Evolutionary conservation across 768 basidiomycete genomes (phyloP).

Genomic region (Lentinus brumalis): DNA sequence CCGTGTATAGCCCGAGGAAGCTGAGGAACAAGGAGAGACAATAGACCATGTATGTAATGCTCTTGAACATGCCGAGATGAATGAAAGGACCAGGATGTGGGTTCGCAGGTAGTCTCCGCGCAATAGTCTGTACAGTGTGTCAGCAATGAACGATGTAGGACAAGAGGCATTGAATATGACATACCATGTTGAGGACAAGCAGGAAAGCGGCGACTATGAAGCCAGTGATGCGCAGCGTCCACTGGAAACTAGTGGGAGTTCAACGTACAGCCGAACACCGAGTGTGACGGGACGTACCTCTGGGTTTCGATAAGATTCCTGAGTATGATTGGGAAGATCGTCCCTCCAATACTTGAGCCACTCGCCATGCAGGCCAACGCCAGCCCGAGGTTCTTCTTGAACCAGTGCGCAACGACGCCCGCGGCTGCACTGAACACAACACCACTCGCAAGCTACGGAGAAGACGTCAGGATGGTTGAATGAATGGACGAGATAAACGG

Average conservation of each 20-base stretch:
- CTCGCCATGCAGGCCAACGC: constrained; percentile 67
- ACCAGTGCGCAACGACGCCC: constrained; percentile 73
- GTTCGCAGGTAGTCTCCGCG: constrained; percentile 54
- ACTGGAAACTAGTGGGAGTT: constrained; percentile 2
- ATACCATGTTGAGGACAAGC: constrained; percentile 8
- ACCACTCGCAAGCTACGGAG: constrained; percentile 39
- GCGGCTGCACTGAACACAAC: constrained; percentile 64
- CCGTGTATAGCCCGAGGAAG: constrained; percentile 73
- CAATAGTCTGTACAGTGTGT: constrained; percentile 22
- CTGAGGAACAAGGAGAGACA: constrained; percentile 54
- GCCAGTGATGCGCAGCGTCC: constrained; percentile 15
- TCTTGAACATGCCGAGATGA: constrained; percentile 58
- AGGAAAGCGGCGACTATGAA: constrained; percentile 7
- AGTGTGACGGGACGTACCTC: neutral
- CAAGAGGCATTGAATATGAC: neutral
- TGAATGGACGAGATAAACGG: constrained; percentile 4
- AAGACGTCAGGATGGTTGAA: neutral
- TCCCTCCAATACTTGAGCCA: constrained; percentile 72
- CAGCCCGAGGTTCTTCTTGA: constrained; percentile 54
- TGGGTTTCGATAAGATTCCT: constrained; percentile 49
- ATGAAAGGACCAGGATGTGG: constrained; percentile 59
- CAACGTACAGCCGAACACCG: neutral
- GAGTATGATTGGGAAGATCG: constrained; percentile 62
- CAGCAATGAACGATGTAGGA: neutral
- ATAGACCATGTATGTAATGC: constrained; percentile 55